phyloP scores from a whole-genome alignment of 371 early-diverging fungal species.

The Caulochytrium protostelioides region DNA sequence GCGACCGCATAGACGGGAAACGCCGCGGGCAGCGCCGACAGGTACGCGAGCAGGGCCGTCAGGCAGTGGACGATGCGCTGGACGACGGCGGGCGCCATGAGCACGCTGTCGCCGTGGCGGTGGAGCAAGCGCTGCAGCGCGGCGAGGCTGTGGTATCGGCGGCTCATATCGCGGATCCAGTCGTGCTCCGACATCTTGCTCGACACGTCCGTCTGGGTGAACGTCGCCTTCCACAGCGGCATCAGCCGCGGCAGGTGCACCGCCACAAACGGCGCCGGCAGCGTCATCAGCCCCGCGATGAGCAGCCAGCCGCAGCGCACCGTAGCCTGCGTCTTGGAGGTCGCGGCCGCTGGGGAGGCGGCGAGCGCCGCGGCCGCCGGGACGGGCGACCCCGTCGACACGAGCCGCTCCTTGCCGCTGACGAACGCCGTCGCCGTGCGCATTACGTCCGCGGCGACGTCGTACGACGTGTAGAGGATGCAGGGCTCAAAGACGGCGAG shows the following conservation, averaged over 20 bases:
- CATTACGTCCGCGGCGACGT: too few species aligned
- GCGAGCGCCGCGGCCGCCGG: too few species aligned
- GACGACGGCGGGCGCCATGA: slow-evolving; percentile 50
- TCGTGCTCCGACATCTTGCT: too few species aligned
- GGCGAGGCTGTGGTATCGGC: slow-evolving; percentile 30
- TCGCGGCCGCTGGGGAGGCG: too few species aligned
- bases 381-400: too few species aligned
- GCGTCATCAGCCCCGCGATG: slow-evolving; percentile 49
- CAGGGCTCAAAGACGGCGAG: too few species aligned
- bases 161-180: slow-evolving; percentile 36
- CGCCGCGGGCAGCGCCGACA: slow-evolving; percentile 31
- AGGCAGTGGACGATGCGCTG: slow-evolving; percentile 59
- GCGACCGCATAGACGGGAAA: slow-evolving; percentile 19
- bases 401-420: too few species aligned
- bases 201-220: too few species aligned
- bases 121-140: slow-evolving; percentile 48
- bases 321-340: too few species aligned
- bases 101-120: slow-evolving; percentile 40
- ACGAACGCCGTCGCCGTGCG: too few species aligned
- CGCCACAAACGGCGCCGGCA: slow-evolving; percentile 58
- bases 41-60: slow-evolving; percentile 46
- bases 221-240: slow-evolving; percentile 34
- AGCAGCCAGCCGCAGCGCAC: too few species aligned
- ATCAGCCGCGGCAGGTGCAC: slow-evolving; percentile 58
- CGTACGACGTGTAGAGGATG: too few species aligned